Percentiles rank a stretch among this genome's conserved stretches.
Conservation (phyloP, 2,329 filamentous ascomycete genomes). For the Colletotrichum liaoningense region DNA sequence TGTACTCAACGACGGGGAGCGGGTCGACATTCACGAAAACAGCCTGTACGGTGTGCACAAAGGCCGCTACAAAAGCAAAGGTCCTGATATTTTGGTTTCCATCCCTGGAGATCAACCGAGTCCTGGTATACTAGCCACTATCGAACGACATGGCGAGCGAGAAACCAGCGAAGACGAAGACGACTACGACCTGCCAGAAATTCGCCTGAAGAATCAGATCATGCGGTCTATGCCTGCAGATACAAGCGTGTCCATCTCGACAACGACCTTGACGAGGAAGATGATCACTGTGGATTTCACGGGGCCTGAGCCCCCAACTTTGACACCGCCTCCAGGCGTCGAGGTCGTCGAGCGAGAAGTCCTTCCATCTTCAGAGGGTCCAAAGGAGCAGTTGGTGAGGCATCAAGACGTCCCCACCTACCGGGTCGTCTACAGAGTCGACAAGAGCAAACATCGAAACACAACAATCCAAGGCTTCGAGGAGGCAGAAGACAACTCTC, state of each 20-base stretch:
- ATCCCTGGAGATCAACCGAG: constrained; percentile 38
- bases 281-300: constrained; percentile 74
- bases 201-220: constrained; percentile 64
- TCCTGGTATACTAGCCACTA: constrained; percentile 47
- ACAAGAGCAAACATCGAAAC: constrained; percentile 60
- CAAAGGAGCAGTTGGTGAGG: constrained; percentile 32
- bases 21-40: constrained; percentile 64
- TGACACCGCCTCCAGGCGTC: constrained; percentile 68
- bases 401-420: constrained; percentile 51
- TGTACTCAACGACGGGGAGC: constrained; percentile 67
- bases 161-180: constrained; percentile 45
- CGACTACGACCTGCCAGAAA: constrained; percentile 58
- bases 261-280: constrained; percentile 69
- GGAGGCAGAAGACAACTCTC: constrained; percentile 43
- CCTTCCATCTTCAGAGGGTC: constrained; percentile 51
- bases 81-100: constrained; percentile 37
- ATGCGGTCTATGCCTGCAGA: constrained; percentile 65
- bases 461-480: constrained; percentile 50
- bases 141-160: constrained; percentile 47
- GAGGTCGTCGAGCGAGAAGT: constrained; percentile 69
- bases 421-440: constrained; percentile 70
- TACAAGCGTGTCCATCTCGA: constrained; percentile 70
- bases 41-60: constrained; percentile 46
- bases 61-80: constrained; percentile 39
- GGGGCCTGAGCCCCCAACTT: constrained; percentile 60